Evolutionary conservation across 2,329 filamentous ascomycete genomes (phyloP).

Genomic region (Penicillium brevicompactum): DNA sequence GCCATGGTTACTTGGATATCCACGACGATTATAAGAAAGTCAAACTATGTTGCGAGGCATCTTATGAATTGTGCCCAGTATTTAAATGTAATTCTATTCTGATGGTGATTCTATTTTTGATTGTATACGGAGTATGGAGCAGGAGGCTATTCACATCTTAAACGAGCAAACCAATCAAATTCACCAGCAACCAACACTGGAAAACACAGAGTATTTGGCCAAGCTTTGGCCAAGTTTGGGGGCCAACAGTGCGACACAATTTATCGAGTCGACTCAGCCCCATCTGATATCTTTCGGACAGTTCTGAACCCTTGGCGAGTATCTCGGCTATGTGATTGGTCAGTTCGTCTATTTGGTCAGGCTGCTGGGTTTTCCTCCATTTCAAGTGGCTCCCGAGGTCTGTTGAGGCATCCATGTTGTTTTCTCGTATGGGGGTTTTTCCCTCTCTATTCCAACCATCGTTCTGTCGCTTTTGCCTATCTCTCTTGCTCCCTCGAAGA

Average conservation of each 20-base stretch:
- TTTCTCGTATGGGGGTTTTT: background rate
- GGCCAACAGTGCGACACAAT: background rate
- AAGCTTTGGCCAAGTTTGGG: background rate
- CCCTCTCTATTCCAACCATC: background rate
- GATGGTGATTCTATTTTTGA: background rate
- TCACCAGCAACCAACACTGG: background rate
- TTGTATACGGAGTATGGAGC: background rate
- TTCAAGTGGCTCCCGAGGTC: too few relatives aligned
- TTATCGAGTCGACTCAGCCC: background rate
- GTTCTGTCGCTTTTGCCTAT: too few relatives aligned
- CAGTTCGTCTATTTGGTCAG: background rate
- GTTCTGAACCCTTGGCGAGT: background rate
- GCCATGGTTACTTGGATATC: slow-evolving; percentile 3
- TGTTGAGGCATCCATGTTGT: background rate
- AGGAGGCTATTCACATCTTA: background rate
- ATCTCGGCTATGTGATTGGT: background rate
- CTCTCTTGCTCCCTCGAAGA: too few relatives aligned
- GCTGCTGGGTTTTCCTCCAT: background rate
- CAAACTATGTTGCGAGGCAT: background rate
- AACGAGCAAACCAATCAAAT: background rate
- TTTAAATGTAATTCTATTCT: background rate
- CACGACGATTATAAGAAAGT: background rate
- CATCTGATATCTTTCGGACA: background rate
- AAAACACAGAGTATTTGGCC: background rate
- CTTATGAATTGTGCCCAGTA: background rate